Percentiles rank a stretch among this genome's conserved stretches.
Conservation (phyloP, 208 protist species). For the Perkinsela sp. region DNA sequence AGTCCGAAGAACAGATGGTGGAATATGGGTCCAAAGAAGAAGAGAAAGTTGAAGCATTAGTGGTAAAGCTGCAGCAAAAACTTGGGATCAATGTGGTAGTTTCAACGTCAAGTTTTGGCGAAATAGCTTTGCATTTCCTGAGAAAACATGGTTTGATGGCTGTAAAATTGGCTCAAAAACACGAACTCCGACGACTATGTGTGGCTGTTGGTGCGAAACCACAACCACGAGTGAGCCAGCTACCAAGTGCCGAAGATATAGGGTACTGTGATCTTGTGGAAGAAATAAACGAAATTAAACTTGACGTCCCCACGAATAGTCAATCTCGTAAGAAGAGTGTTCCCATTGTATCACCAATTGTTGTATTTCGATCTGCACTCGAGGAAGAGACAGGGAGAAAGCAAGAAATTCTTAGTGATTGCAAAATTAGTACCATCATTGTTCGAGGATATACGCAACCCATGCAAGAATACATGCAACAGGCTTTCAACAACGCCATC, state of each 20-base stretch:
- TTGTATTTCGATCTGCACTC: background rate
- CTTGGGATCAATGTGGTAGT: constrained; percentile 91
- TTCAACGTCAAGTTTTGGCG: constrained; percentile 80
- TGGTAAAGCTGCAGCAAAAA: constrained; percentile 72
- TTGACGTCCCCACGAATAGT: constrained; percentile 79
- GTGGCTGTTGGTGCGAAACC: constrained; percentile 74
- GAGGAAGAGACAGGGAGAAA: no score
- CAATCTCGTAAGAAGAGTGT: constrained; percentile 5
- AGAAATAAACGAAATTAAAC: constrained; percentile 81
- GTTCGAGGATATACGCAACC: constrained; percentile 90
- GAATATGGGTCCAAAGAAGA: constrained; percentile 89
- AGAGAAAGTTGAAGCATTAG: constrained; percentile 77
- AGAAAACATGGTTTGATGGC: constrained; percentile 92
- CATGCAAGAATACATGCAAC: constrained; percentile 85
- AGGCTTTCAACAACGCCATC: constrained; percentile 86
- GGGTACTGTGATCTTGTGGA: constrained; percentile 75
- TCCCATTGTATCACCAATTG: background rate
- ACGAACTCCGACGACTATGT: constrained; percentile 90
- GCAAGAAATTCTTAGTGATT: constrained; percentile 19
- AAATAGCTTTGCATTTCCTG: constrained; percentile 95
- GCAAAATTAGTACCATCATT: constrained; percentile 88
- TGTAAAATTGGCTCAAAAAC: constrained; percentile 92
- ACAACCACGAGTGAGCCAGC: constrained; percentile 56
- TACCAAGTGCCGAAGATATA: constrained; percentile 73
- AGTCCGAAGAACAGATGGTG: constrained; percentile 86